Evolutionary conservation across 2,329 filamentous ascomycete genomes (phyloP), one percentile per base, ranked within the genome.

Genomic region (Torrubiellomyces zombiae): DNA sequence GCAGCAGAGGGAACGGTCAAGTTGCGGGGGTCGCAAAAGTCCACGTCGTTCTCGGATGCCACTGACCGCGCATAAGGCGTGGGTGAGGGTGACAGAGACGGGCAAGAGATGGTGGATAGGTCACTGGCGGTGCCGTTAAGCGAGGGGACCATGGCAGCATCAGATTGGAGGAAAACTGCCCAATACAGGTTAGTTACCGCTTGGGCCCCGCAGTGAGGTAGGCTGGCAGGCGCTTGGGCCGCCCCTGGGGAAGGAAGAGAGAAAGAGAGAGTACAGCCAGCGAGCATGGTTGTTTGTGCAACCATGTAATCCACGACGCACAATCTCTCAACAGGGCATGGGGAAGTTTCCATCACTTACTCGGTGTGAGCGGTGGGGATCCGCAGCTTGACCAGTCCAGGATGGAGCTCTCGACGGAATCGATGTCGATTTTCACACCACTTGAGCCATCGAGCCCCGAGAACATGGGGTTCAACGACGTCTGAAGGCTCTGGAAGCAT

Each of bases 21-120:
- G 45, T 92, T 81, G 44, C 85, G 75, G 17, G 86, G 85, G 46
- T 94, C 85, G 53, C 86, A 93, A 50, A 89, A 91, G 53, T 82
- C 75, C 38, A 82, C 65, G 48, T 82, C 75, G 37, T 67, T 61
- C 43, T 82, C 76, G 2, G 72, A 71, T 22, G 65, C 57, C 46
- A 75, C 58, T 28, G 78, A 71, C 40, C 67, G 61, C 38, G 80
- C 73, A 35, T 80, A 74, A 16, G 81, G 80, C 23, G 80, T 78
- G 11, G 83, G 82, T 16, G 82, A 92, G 12, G 83, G 82, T 15
- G 82, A 91, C 35, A 89, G 69, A 30, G 82, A 89, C 37, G 82
- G 79, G 59, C 77, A 86, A 22, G 76, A 72, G 44, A 74, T 75
- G 28, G 72, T 66, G 38, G 78, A 78, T 38, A 82, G 60, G 50